These are phyloP conservation scores for Discostella pseudostelligera DNA, from an alignment of 108 stramenopile genomes.

Conservation along the genomic window DNA sequence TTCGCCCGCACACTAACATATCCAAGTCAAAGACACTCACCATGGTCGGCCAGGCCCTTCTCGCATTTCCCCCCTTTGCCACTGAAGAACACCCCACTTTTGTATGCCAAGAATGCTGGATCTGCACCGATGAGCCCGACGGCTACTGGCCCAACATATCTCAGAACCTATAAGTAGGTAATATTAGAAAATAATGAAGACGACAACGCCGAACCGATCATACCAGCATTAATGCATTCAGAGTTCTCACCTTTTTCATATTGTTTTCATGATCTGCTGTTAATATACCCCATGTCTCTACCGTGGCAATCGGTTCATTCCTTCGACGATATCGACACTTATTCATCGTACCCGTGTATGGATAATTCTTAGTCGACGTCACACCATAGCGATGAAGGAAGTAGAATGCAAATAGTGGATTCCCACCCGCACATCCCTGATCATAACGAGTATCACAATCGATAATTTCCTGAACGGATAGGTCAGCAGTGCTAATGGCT, in stretches of 20 bases:
- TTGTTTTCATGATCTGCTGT: slow-evolving; percentile 64
- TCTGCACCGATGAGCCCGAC: slow-evolving; percentile 75
- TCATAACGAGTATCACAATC: slow-evolving; percentile 83
- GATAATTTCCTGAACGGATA: slow-evolving; percentile 91
- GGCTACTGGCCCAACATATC: slow-evolving; percentile 75
- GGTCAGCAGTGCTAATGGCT: slow-evolving; percentile 44
- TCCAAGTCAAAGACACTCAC: neutral
- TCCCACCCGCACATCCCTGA: slow-evolving; percentile 93
- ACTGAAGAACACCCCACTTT: slow-evolving; percentile 60
- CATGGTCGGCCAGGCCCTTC: slow-evolving; percentile 61
- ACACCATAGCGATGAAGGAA: slow-evolving; percentile 78
- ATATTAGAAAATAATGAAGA: too few relatives aligned
- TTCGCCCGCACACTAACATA: neutral
- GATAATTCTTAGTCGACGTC: slow-evolving; percentile 58
- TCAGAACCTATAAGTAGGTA: slow-evolving; percentile 24
- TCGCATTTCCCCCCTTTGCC: slow-evolving; percentile 43
- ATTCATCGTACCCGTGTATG: slow-evolving; percentile 53
- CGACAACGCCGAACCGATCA: too few relatives aligned
- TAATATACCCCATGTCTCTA: slow-evolving; percentile 69
- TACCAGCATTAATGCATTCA: too few relatives aligned
- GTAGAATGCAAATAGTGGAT: slow-evolving; percentile 84
- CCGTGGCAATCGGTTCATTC: slow-evolving; percentile 63
- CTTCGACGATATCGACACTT: slow-evolving; percentile 36
- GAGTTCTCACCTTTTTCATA: slow-evolving; percentile 56
- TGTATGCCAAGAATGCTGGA: slow-evolving; percentile 59